phyloP scores from a whole-genome alignment of 2,329 filamentous ascomycete genomes.

The Metarhizium guizhouense region DNA sequence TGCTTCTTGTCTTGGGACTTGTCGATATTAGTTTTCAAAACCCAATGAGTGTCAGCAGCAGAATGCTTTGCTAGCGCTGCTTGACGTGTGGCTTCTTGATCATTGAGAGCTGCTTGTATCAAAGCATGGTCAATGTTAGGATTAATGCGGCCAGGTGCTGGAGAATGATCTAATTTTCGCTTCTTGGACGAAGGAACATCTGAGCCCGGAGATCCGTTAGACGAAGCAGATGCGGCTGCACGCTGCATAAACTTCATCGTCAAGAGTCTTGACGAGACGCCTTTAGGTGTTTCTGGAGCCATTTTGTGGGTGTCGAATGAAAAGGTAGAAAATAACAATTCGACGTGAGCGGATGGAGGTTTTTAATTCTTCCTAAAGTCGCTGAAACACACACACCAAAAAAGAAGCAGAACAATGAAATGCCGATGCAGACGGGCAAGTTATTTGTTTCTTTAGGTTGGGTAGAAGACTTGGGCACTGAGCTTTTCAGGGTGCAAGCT shows the following conservation, averaged over 20 bases:
- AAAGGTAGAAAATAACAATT: not conserved
- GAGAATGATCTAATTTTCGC: slow-evolving; percentile 38
- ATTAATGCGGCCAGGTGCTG: slow-evolving; percentile 27
- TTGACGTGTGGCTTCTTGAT: slow-evolving; percentile 58
- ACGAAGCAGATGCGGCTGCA: slow-evolving; percentile 54
- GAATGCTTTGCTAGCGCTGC: slow-evolving; percentile 53
- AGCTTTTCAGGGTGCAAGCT: not conserved
- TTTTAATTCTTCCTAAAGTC: not conserved
- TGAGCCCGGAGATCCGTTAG: slow-evolving; percentile 33
- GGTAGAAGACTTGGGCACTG: not conserved
- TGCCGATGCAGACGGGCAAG: not conserved
- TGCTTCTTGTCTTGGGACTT: slow-evolving; percentile 16
- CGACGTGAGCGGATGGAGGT: too few relatives aligned
- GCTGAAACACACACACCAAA: not conserved
- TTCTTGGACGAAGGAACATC: slow-evolving; percentile 53
- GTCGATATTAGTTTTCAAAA: slow-evolving; percentile 43
- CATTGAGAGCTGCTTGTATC: slow-evolving; percentile 54
- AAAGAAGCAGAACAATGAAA: not conserved
- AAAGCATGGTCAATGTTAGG: slow-evolving; percentile 45
- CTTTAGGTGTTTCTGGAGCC: slow-evolving; percentile 47
- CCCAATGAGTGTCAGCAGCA: slow-evolving; percentile 67
- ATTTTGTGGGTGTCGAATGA: slow-evolving; percentile 17
- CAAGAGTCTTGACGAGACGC: slow-evolving; percentile 78
- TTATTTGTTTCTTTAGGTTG: not conserved
- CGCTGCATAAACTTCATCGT: slow-evolving; percentile 99